Base-by-base conservation (phyloP, 768 basidiomycete species). In the Filobasidium floriforme region DNA sequence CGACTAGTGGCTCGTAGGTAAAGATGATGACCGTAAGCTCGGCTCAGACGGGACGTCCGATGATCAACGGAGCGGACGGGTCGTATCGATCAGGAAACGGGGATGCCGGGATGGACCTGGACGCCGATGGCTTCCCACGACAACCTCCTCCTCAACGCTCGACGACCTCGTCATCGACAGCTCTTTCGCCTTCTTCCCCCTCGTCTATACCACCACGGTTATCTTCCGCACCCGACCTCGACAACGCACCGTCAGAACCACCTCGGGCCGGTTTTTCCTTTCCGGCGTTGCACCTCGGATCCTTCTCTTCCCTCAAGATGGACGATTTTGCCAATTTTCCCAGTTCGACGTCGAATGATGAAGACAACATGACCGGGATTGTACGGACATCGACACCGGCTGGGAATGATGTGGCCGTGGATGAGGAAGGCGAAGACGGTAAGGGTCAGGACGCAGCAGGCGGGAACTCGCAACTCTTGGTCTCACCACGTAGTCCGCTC, bases 211-310 rank as follows among this genome's bases (percentile, higher is more conserved):
- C 46, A 5, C 46, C 46, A 14, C 46, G 46, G 22, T 49, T 15
- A 49, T 12, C 4, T 5, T 12, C 46, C 5, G 46, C 46, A 49
- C 46, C 5, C 46, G 46, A 49, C 46, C 18, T 18, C 5, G 46
- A 49, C 46, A 12, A 49, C 46, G 46, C 46, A 49, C 54, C 54
- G 18, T 2, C 54, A 14, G 18, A 57, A 22, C 54, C 26, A 57
- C 54, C 22, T 32, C 22, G 29, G 54, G 54, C 22, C 26, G 22
- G 22, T 7, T 57, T 62, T 11, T 62, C 61, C 19, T 63, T 63
- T 28, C 62, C 62, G 11, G 51, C 62, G 18, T 29, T 63, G 14
- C 62, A 63, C 37, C 52, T 63, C 10, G 62, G 62, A 19, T 63
- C 62, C 6, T 63, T 63, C 49, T 49, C 46, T 41, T 63, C 62